Base-by-base conservation (phyloP, 495 filamentous ascomycete species). In the Penicillium samsonianum region DNA sequence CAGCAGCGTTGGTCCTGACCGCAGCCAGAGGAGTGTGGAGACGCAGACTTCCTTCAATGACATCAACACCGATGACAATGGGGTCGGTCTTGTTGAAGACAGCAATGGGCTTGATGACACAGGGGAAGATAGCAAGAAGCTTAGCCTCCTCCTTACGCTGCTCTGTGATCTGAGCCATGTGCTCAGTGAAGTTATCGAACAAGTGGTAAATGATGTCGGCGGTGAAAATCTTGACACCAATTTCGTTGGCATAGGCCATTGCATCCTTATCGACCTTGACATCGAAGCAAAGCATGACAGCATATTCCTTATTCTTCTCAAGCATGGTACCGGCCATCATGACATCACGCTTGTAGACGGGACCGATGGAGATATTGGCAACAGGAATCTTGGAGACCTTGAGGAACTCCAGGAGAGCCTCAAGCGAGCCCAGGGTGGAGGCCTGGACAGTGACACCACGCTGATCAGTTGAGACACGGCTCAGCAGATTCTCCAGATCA, bases 201-300 rank as follows among this genome's bases (percentile, higher is more conserved):
- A 99, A 79, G 70, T 99, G 95, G 70, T 99, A 99, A 60, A 99
- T 99, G 65, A 99, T 99, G 64, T 99, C 92, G 6, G 95, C 95
- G 1, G 91, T 96, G 79, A 98, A 98, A 67, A 99, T 90, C 82
- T 96, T 99, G 70, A 99, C 90, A 30, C 93, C 93, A 38, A 96
- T 84, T 52, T 97, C 92, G 10, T 96, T 90, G 40, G 95, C 95
- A 63, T 98, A 96, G 14, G 81, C 81, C 64, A 87, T 82, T 1
- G 95, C 95, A 65, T 99, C 95, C 73, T 96, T 97, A 74, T 99
- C 95, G 22, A 99, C 89, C 78, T 96, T 96, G 72, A 99, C 95
- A 69, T 99, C 95, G 80, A 99, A 99, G 71, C 95, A 98, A 19
- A 99, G 87, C 95, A 99, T 99, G 71, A 98, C 91, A 23, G 95